phyloP scores from a whole-genome alignment of 148 eudicot species.

The Rhododendron kiyosumense region DNA sequence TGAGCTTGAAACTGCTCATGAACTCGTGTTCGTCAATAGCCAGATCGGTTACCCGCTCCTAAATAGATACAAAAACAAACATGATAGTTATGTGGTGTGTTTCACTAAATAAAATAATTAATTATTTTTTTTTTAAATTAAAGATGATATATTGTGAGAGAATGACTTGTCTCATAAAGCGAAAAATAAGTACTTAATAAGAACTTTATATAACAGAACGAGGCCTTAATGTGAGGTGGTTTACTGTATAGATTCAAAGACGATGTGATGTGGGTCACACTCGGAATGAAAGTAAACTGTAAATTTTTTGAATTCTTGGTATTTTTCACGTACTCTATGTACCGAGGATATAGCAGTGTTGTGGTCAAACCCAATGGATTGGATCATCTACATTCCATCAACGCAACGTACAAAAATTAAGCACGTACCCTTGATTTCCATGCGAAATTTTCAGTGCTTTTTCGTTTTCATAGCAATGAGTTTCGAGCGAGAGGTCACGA shows the following conservation, averaged over 20 bases:
- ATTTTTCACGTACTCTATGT: neutral
- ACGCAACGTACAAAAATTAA: neutral
- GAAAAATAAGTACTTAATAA: no score
- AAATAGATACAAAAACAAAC: neutral
- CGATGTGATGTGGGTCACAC: neutral
- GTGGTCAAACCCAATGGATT: neutral
- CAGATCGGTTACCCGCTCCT: neutral
- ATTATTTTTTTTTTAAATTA: no score
- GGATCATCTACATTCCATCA: neutral
- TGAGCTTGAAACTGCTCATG: neutral
- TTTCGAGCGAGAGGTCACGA: neutral
- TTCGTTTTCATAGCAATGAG: no score
- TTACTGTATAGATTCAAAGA: neutral
- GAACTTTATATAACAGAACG: no score
- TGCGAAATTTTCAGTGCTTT: neutral
- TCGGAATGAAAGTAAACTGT: neutral
- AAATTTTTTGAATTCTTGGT: no score
- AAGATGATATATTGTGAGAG: no score
- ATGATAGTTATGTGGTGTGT: no score
- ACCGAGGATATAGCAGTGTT: neutral
- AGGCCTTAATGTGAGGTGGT: neutral
- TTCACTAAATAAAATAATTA: no score
- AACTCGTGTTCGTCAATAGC: conserved; percentile 3
- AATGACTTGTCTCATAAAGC: no score
- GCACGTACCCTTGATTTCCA: neutral